Base-by-base conservation (phyloP, 2,329 filamentous ascomycete species). In the Fusarium tricinctum region DNA sequence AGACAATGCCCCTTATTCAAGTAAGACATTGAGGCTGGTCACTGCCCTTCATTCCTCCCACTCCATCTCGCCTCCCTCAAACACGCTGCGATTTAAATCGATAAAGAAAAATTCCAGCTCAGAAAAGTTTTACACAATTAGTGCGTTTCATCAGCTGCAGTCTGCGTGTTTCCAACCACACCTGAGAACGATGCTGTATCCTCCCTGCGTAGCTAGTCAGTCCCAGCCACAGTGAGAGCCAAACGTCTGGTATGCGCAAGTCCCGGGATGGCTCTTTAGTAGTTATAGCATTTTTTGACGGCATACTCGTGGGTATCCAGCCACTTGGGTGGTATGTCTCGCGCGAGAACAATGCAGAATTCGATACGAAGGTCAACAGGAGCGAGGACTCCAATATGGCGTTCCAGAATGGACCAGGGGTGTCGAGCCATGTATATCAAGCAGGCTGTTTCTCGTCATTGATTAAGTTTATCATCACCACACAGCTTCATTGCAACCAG, bases 11-110 rank as follows among this genome's bases (percentile, higher is more conserved):
- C 49, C 38, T 43, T 28, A 14, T 42, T 12, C 8, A 19, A 26
- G 45, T 73, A 52, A 73, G 57, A 74, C 70, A 74, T 63, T 26
- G 38, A 47, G 54, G 38, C 33, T 60, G 52, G 42, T 26, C 33
- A 48, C 48, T 33, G n/a, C 57, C 49, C 33, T 63, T 14, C 71
- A 73, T 73, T 73, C 71, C 71, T 59, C 14, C 3, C 17, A 15
- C 7, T 22, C 38, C 28, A 45, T 48, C 8, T 49, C 14, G 49
- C 68, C 68, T 40, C 69, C 66, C 56, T 68, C 43, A 55, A 53
- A 45, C 48, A 47, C 47, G 47, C 45, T 13, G 22, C 9, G 43
- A 42, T 53, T 8, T 40, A 40, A 56, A 63, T 52, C 19, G 19
- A 39, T 28, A 43, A 28, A 40, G 28, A 0, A 5, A 30, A 39